Evolutionary conservation across 176 grass and related monocot genomes (phyloP).

Genomic region (Oryza officinalis): DNA sequence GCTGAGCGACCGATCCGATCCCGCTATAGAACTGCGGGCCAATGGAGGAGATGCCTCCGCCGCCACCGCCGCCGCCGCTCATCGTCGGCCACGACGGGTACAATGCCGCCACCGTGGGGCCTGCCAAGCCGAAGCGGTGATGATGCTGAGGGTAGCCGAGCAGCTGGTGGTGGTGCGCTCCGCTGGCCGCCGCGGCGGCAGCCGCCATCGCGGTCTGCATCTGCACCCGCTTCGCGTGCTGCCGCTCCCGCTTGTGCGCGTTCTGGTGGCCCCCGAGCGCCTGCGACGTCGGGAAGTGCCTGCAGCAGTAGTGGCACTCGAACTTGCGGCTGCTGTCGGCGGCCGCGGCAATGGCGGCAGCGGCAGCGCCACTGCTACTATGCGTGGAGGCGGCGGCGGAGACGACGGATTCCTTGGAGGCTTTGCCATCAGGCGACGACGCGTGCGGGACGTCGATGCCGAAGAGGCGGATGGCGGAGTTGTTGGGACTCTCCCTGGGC

Average conservation of each 20-base stretch:
- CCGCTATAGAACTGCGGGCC: constrained; percentile 61
- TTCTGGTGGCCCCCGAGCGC: constrained; percentile 98
- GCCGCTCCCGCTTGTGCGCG: constrained; percentile 95
- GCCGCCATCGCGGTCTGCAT: constrained; percentile 77
- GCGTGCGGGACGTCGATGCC: constrained; percentile 76
- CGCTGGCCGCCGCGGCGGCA: constrained; percentile 30
- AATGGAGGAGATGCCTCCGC: constrained; percentile 9
- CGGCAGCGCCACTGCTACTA: constrained; percentile 23
- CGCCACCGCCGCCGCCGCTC: constrained; percentile 21
- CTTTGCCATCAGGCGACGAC: constrained; percentile 31
- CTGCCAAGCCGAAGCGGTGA: constrained; percentile 48
- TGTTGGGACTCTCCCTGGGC: constrained; percentile 49
- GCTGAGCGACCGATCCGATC: constrained; percentile 60
- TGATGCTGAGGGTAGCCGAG: constrained; percentile 67
- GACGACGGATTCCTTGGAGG: constrained; percentile 6
- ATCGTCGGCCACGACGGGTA: constrained; percentile 47
- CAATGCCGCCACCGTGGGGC: constrained; percentile 32
- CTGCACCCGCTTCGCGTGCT: constrained; percentile 93
- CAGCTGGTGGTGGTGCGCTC: constrained; percentile 56
- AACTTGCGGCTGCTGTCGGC: constrained; percentile 74
- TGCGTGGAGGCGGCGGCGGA: background rate
- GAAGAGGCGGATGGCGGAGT: constrained; percentile 76
- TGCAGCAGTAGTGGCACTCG: constrained; percentile 99
- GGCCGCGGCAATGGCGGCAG: constrained; percentile 28
- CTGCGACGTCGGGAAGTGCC: constrained; percentile 94